Base-by-base conservation (phyloP, 805 yeast species). In the Candida boleticola region DNA sequence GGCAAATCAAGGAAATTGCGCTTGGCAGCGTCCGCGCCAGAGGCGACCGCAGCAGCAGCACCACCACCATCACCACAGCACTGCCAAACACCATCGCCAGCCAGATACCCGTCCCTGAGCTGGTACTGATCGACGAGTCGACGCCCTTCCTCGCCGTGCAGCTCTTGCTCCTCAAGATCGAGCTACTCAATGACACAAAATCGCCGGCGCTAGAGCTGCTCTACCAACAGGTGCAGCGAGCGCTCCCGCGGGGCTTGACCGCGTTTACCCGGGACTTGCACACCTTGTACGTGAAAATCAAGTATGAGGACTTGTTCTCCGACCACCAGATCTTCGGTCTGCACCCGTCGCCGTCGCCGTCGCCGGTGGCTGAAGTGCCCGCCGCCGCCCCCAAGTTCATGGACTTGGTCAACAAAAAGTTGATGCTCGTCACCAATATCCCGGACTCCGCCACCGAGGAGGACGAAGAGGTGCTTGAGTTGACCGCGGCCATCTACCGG, bases 281-380 rank as follows among this genome's bases (percentile, higher is more conserved):
- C 34, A 37, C 18, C 17, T 27, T 26, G 11, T 27, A 29, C 31
- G 44, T 57, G 11, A 55, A 54, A 42, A 44, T 63, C 39, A 64
- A 58, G 47, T 60, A 58, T 40, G 50, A 54, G 22, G 75, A 70
- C 46, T 46, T 68, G 22, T 39, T 46, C 26, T 23, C 39, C 5
- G 41, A 38, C 21, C 18, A 18, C 17, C 41, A 38, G 20, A 18
- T n/a, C n/a, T 38, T 38, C 17, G 27, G 27, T 7, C 7, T 7
- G 7, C 7, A 11, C 7, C 7, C 11, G 27, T 7, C 27, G 10
- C 27, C 27, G 11, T 7, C 10, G 7, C 10, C 10, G 27, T 13
- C 33, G 13, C 17, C 10, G 5, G 10, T 14, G 11, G 9, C 22
- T 17, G 13, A 17, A 5, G 5, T 20, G 5, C 5, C 11, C 7